Base-by-base conservation (phyloP, 1,284 basidiomycete genomes). In the Austropuccinia psidii region DNA sequence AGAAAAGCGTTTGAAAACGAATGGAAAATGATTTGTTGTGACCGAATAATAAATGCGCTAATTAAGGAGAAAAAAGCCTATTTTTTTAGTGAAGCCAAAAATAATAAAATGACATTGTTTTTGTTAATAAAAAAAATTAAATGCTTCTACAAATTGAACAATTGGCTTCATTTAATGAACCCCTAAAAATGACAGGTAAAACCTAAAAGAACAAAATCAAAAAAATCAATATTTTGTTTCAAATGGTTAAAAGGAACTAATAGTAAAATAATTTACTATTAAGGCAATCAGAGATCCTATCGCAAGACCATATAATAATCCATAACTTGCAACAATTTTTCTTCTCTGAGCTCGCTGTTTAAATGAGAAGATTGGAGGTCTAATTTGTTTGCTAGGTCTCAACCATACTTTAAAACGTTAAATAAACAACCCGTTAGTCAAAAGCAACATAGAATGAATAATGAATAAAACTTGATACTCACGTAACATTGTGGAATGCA, bases 291-390 rank as follows among this genome's bases (percentile, higher is more conserved):
- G 43, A n/a, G 31, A 41, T 52, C 60, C 70, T 13, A 73, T 57
- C n/a, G 58, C 50, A 13, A 73, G 41, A 6, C 50, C 61, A 57
- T 73, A 73, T 9, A 73, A 55, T 8, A 73, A 33, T n/a, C 70
- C 70, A 35, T 73, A 73, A 35, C 57, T 73, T 4, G 70, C 70
- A 2, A 73, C 70, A 27, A 93, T 93, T 85, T 89, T 89, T 74
- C 90, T 86, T 75, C 93, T 87, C 81, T 91, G 89, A 79, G 87
- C 86, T 82, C 88, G 89, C 82, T 93, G 90, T 81, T 91, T 91
- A 79, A 90, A 85, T 24, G 90, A 90, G 82, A 92, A 98, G 79
- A 98, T 85, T 4, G 95, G 95, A 2, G 93, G 89, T 75, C 91
- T 90, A 78, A 96, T 95, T 82, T 95, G 91, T 79, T 91, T 90